Conservation (phyloP, 164 flowering plant species). For the Kalanchoe fedtschenkoi region DNA sequence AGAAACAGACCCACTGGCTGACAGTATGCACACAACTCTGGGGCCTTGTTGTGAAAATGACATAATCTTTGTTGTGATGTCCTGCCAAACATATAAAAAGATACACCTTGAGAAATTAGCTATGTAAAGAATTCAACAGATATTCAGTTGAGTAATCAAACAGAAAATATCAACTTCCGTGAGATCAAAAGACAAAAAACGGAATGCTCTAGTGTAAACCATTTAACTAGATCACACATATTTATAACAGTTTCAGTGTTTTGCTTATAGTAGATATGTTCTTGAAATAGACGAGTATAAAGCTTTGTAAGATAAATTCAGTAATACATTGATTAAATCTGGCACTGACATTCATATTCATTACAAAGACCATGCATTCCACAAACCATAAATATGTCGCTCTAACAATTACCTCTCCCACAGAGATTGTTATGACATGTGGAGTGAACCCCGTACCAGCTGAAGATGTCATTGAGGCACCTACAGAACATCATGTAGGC, state of each 20-base stretch:
- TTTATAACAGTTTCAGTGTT: too few relatives aligned
- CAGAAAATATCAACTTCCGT: too few relatives aligned
- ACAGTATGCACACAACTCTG: slow-evolving; percentile 66
- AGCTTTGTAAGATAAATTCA: too few relatives aligned
- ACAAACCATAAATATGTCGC: neutral
- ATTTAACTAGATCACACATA: too few relatives aligned
- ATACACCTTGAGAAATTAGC: neutral
- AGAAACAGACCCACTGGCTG: slow-evolving; percentile 80
- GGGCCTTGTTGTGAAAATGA: slow-evolving; percentile 80
- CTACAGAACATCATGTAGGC: slow-evolving; percentile 22
- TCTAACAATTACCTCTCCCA: slow-evolving; percentile 58
- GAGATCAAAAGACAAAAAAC: too few relatives aligned
- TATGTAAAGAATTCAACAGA: neutral
- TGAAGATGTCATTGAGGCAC: slow-evolving; percentile 62
- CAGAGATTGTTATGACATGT: slow-evolving; percentile 59
- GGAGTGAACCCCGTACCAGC: slow-evolving; percentile 89
- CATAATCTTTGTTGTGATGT: slow-evolving; percentile 63
- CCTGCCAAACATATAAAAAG: slow-evolving; percentile 29
- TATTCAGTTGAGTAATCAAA: too few relatives aligned
- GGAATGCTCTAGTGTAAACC: too few relatives aligned
- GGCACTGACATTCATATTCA: too few relatives aligned
- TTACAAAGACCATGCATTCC: neutral
- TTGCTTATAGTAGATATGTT: too few relatives aligned
- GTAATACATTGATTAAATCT: too few relatives aligned
- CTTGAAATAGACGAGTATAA: too few relatives aligned